Conservation (phyloP, 805 yeast species). For the Suhomyces tanzawaensis region DNA sequence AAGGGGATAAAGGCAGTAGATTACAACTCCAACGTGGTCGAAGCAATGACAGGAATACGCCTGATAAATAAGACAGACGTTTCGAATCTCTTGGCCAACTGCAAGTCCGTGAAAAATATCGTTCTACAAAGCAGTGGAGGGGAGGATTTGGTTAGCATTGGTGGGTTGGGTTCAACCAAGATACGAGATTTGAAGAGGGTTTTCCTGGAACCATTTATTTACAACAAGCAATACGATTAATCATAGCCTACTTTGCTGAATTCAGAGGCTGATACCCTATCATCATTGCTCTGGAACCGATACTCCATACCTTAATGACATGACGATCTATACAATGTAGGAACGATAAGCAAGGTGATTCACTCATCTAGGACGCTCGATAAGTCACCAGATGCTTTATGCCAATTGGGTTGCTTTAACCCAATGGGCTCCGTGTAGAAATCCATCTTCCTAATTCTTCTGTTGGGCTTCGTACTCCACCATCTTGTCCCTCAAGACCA, state of each 20-base stretch:
- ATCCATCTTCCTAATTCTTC: too few relatives aligned
- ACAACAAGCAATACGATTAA: constrained; percentile 26
- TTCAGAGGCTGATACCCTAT: too few relatives aligned
- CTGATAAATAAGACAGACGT: constrained; percentile 56
- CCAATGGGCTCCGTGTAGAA: too few relatives aligned
- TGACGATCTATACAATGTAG: too few relatives aligned
- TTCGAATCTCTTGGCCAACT: constrained; percentile 48
- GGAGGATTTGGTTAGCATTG: constrained; percentile 26
- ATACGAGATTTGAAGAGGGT: constrained; percentile 37
- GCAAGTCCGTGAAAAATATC: constrained; percentile 41
- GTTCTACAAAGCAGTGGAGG: constrained; percentile 29
- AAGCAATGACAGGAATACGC: constrained; percentile 44
- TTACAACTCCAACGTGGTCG: constrained; percentile 44
- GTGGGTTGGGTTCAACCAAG: constrained; percentile 51
- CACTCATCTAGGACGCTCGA: too few relatives aligned
- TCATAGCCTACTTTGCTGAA: too few relatives aligned
- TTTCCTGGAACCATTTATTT: constrained; percentile 51
- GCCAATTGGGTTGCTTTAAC: too few relatives aligned
- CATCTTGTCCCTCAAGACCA: constrained; percentile 52
- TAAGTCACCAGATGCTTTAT: too few relatives aligned
- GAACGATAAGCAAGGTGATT: too few relatives aligned
- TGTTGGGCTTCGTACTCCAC: constrained; percentile 42
- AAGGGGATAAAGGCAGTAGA: constrained; percentile 44
- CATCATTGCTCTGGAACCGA: too few relatives aligned
- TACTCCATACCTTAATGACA: too few relatives aligned